Base-by-base conservation (phyloP, 1,139 yeast species). In the Candida dubliniensis region DNA sequence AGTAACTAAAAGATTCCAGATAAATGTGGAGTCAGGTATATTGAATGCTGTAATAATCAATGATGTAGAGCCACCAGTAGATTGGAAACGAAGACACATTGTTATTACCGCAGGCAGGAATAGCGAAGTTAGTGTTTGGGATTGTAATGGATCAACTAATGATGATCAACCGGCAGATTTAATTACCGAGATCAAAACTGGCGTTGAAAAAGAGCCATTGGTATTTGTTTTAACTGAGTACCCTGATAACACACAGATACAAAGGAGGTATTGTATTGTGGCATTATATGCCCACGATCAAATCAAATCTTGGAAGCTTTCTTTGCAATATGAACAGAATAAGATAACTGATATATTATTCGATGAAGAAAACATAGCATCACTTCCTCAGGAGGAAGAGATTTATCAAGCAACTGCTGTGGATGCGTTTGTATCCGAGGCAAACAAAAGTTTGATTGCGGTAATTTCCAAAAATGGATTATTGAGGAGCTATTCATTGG, bases 71-170 rank as follows among this genome's bases (percentile, higher is more conserved):
- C 58, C 56, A 1, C 49, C 58, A 3, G 45, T 46, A 6, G 43
- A 42, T 2, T 38, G 40, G 9, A 52, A 50, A 24, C 51, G 74
- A 38, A 64, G 66, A 34, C 76, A 71, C 49, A 47, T 67, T 34
- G 73, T 65, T 0, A 74, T 82, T 1, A 68, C 86, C 1, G 69
- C 81, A 45, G 82, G 79, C 33, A 69, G 73, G 24, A 83, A 84
- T 8, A 75, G 79, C 9, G 66, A 63, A 46, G 48, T 89, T 8
- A 73, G 81, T 14, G 66, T 86, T 6, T 89, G 93, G 91, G 81
- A 84, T 49, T 82, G 93, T 47, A 56, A 67, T 47, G 67, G 68
- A 2, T 39, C 53, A 0, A 54, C 56, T 12, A 49, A 51, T 48
- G 69, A 66, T 46, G 71, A 68, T 45, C 52, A 54, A 38, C 59